Evolutionary conservation across 2,329 filamentous ascomycete genomes (phyloP), one percentile per base, ranked within the genome.

Genomic region (Fusarium pseudograminearum): DNA sequence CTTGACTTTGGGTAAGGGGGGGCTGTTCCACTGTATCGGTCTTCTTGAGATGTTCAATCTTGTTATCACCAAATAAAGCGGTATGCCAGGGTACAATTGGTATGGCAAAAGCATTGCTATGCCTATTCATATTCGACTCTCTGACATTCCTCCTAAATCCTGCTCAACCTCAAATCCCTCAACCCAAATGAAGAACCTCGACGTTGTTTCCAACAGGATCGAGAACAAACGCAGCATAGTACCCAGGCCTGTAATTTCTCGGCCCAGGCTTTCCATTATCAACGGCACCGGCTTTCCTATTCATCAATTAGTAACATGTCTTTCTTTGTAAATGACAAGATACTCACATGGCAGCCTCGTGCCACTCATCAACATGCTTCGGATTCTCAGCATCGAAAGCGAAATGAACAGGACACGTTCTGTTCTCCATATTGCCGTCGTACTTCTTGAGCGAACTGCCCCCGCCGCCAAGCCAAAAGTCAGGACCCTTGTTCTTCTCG

Each of bases 191-290:
- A 28, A 84, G 78, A 53, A 80, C 80, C 75, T 87, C 85, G 45
- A 86, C 80, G 67, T 87, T 87, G 69, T 87, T 87, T 0, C 85
- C 85, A 5, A 79, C 75, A 2, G 84, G 83, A 69, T 87, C 85
- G 41, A 80, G 72, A 8, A 86, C 78, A 76, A 84, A 87, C 1
- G 84, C 83, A 3, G 74, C 85, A 54, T 86, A 87, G 72, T 87
- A 87, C 8, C 78, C 77, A 16, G 79, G 71, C 45, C 79, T 78
- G 70, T 85, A 86, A 16, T 83, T 74, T 6, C 78, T 61, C 42
- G 84, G 76, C 0, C 85, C 85, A 0, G 85, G 85, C 18, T 78
- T 74, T 5, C 85, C 85, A 68, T 87, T 86, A 69, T 82, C 81
- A 33, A 77, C 80, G 4, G 78, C 85, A 0, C 85, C 85, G 38